These are phyloP conservation scores for Ophiosphaerella korrae DNA, from an alignment of 2,329 filamentous ascomycete species.

Conservation along the genomic window DNA sequence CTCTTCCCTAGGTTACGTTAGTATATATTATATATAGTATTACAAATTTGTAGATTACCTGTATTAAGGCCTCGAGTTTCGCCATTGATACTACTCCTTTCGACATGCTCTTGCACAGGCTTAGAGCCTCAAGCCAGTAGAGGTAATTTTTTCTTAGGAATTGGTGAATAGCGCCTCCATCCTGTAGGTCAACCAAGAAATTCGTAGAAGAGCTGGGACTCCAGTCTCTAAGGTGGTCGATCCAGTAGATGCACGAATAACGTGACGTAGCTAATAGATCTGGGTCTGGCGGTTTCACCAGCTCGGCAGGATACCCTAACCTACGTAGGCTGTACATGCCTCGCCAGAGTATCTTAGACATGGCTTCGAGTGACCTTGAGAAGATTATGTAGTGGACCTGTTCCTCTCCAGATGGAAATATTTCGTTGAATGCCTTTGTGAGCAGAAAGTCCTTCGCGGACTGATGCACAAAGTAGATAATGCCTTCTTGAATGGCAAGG, in stretches of 20 bases:
- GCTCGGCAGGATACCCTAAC: constrained; percentile 17
- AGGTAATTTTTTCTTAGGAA: constrained; percentile 8
- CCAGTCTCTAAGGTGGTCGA: constrained; percentile 35
- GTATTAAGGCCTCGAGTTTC: constrained; percentile 2
- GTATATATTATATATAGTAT: no score
- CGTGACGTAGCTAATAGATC: constrained; percentile 30
- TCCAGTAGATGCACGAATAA: constrained; percentile 42
- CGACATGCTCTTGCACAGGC: constrained; percentile 8
- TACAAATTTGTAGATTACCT: no score
- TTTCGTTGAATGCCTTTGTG: constrained; percentile 17
- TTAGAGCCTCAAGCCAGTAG: constrained; percentile 1
- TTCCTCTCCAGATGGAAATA: background rate
- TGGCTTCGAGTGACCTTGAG: constrained; percentile 7
- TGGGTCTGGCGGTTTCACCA: constrained; percentile 23
- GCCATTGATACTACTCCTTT: constrained; percentile 9
- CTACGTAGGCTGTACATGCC: constrained; percentile 29
- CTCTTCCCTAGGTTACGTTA: no score
- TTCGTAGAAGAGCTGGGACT: background rate
- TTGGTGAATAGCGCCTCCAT: background rate
- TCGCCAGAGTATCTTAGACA: constrained; percentile 11
- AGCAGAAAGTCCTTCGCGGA: constrained; percentile 53
- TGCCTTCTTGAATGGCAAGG: constrained; percentile 38
- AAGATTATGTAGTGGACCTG: background rate
- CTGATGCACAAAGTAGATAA: constrained; percentile 23
- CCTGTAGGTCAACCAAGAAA: constrained; percentile 1